Evolutionary conservation across 2,329 filamentous ascomycete species (phyloP).

Genomic region (Aureobasidium subglaciale): DNA sequence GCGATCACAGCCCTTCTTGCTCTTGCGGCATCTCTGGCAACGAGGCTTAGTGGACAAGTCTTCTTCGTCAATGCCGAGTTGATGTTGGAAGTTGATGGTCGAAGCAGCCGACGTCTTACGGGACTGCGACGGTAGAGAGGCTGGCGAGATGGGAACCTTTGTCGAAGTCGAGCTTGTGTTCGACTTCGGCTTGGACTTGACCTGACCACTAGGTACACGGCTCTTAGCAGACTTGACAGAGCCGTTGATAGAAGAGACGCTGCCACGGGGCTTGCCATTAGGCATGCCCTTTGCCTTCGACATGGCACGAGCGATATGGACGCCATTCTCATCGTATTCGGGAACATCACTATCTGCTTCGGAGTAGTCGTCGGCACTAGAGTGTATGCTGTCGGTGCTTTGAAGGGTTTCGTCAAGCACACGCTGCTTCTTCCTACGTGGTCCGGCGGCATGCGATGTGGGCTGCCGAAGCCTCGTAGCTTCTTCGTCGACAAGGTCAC

Average conservation of each 20-base stretch:
- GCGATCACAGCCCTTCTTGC: constrained; percentile 97
- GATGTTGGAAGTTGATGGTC: constrained; percentile 46
- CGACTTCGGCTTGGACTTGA: constrained; percentile 47
- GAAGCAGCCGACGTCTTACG: constrained; percentile 71
- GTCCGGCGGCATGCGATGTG: constrained; percentile 24
- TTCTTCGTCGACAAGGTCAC: constrained; percentile 64
- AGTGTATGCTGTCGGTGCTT: constrained; percentile 51
- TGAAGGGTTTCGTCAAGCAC: constrained; percentile 44
- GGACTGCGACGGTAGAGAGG: constrained; percentile 59
- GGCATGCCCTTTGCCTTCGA: constrained; percentile 38
- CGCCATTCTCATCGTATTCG: constrained; percentile 19
- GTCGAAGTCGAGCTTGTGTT: constrained; percentile 33
- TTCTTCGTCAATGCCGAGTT: constrained; percentile 62
- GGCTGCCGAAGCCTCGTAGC: constrained; percentile 30
- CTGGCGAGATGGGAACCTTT: constrained; percentile 45
- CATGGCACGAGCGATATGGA: constrained; percentile 27
- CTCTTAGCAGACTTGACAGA: constrained; percentile 35
- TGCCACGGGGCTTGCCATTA: constrained; percentile 27
- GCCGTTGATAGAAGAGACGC: constrained; percentile 24
- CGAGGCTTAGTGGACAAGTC: constrained; percentile 92
- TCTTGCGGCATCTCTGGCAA: constrained; percentile 97
- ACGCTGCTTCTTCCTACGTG: constrained; percentile 31
- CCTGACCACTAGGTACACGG: constrained; percentile 32
- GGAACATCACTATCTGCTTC: constrained; percentile 48
- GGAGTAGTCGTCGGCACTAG: constrained; percentile 55